Percentiles rank a stretch among this genome's conserved stretches.
Conservation (phyloP, 495 filamentous ascomycete species). For the Hypoxylon subgilvum region DNA sequence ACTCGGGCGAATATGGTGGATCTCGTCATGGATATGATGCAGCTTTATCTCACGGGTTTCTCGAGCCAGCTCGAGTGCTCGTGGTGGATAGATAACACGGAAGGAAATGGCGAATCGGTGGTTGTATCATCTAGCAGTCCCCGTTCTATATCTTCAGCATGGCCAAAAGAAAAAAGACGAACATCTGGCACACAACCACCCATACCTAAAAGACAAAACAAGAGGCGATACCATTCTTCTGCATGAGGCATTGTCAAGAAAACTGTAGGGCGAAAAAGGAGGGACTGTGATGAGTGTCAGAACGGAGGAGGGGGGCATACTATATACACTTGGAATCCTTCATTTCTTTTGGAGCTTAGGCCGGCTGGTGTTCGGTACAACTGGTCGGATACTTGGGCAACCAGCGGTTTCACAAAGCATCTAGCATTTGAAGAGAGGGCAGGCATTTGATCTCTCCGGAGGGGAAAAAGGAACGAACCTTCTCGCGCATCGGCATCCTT, state of each 20-base stretch:
- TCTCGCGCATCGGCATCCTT: constrained; percentile 30
- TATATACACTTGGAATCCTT: constrained; percentile 38
- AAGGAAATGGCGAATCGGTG: constrained; percentile 18
- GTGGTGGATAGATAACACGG: constrained; percentile 6
- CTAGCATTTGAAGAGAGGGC: constrained; percentile 32
- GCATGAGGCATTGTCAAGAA: constrained; percentile 23
- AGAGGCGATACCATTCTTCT: constrained; percentile 35
- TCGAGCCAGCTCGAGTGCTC: not conserved
- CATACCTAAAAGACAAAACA: constrained; percentile 17
- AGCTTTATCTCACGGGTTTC: not conserved
- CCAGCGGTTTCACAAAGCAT: constrained; percentile 31
- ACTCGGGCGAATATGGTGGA: constrained; percentile 4
- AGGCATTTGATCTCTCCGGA: constrained; percentile 28
- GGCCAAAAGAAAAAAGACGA: constrained; percentile 32
- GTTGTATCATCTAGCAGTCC: constrained; percentile 31
- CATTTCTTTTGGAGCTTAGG: constrained; percentile 32
- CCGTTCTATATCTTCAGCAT: constrained; percentile 34
- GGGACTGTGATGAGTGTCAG: constrained; percentile 21
- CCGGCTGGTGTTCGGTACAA: constrained; percentile 36
- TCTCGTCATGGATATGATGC: constrained; percentile 8
- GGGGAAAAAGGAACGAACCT: constrained; percentile 16
- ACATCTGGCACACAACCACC: constrained; percentile 18
- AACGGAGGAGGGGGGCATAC: constrained; percentile 17
- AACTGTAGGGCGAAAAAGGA: constrained; percentile 20
- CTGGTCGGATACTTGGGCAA: constrained; percentile 35